These are phyloP conservation scores for Fusarium chuoi DNA, from an alignment of 2,329 filamentous ascomycete genomes.

Conservation along the genomic window DNA sequence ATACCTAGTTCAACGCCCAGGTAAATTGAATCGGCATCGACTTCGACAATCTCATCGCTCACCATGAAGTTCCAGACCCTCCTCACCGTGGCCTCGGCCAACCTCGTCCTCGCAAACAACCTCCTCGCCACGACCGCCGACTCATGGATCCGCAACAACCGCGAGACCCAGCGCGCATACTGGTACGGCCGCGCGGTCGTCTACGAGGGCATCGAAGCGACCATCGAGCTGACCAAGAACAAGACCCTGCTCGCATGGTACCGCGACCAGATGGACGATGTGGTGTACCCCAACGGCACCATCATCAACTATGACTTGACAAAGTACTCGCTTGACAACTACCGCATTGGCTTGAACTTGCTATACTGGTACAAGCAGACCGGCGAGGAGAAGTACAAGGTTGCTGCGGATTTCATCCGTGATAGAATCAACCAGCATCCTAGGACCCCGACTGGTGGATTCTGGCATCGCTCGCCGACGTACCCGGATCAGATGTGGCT, in stretches of 20 bases:
- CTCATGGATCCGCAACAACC: conserved; percentile 38
- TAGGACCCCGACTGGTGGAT: conserved; percentile 61
- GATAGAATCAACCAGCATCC: conserved; percentile 60
- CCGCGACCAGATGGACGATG: conserved; percentile 57
- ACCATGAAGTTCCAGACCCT: conserved; percentile 37
- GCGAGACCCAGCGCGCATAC: conserved; percentile 34
- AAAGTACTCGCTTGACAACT: conserved; percentile 63
- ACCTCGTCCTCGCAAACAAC: conserved; percentile 23
- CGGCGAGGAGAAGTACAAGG: conserved; percentile 58
- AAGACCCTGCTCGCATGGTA: conserved; percentile 56
- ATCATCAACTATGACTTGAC: conserved; percentile 57
- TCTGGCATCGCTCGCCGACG: conserved; percentile 61
- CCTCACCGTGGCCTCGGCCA: conserved; percentile 28
- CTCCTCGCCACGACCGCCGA: conserved; percentile 31
- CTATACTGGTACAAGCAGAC: conserved; percentile 61
- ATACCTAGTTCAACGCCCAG: neutral
- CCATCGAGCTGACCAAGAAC: conserved; percentile 55
- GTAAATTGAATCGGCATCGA: neutral
- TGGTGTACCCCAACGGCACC: conserved; percentile 54
- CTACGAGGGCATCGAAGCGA: conserved; percentile 33
- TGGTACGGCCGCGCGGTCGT: conserved; percentile 38
- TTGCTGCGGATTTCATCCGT: conserved; percentile 58
- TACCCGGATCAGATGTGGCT: conserved; percentile 63
- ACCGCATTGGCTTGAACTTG: conserved; percentile 63
- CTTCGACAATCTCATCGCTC: conserved; percentile 14